Conservation (phyloP, 169 alveolate genomes). For the Amoebophrya sp. region DNA sequence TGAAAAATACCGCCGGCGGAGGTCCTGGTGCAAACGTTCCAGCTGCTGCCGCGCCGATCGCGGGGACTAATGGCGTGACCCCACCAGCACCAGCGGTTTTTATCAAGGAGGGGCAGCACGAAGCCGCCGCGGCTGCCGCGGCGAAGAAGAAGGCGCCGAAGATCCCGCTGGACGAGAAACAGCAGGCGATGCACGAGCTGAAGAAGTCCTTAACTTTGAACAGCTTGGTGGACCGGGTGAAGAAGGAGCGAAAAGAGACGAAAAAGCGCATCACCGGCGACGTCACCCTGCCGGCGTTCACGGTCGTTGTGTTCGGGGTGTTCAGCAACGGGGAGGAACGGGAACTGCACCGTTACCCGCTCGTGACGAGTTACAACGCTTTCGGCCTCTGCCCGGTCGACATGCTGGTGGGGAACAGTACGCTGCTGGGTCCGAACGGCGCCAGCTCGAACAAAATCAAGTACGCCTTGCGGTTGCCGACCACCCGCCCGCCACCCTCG, state of each 20-base stretch:
- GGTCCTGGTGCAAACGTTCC: no score
- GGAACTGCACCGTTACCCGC: neutral
- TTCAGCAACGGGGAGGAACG: neutral
- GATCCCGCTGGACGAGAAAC: neutral
- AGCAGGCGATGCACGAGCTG: neutral
- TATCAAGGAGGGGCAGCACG: no score
- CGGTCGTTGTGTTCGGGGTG: neutral
- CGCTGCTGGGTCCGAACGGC: conserved; percentile 1
- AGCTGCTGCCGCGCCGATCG: no score
- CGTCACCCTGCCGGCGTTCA: neutral
- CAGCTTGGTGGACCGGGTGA: neutral
- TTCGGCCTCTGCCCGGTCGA: conserved; percentile 10
- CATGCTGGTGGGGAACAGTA: neutral
- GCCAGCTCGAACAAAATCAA: neutral
- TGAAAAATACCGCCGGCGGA: no score
- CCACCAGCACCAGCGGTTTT: no score
- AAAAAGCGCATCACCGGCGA: neutral
- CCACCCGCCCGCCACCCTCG: neutral
- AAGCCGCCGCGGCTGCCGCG: neutral
- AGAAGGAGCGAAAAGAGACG: neutral
- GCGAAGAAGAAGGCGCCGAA: neutral
- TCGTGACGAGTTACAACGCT: neutral
- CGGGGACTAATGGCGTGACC: no score
- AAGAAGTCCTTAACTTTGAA: neutral
- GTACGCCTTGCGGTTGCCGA: conserved; percentile 19